A percentile compares a stretch with the other conserved stretches of the same genome.
phyloP scores from a whole-genome alignment of 2,329 filamentous ascomycete genomes.

The Kalmusia sp. region DNA sequence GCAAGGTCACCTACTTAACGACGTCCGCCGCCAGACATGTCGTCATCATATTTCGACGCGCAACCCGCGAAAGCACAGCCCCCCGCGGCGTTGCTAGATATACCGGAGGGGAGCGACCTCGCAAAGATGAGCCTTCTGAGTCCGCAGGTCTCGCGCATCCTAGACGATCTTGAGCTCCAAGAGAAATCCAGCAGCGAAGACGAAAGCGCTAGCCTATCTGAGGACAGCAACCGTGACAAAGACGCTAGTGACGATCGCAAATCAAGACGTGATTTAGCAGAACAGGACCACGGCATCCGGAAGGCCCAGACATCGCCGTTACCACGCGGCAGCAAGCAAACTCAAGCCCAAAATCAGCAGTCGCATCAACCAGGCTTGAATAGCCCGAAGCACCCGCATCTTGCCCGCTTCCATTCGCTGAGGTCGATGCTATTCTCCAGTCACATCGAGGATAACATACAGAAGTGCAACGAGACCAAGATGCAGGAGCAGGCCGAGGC shows the following conservation, averaged over 20 bases:
- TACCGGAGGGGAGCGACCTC: slow-evolving; percentile 20
- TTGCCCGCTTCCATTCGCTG: slow-evolving; percentile 43
- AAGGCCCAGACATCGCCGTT: slow-evolving; percentile 21
- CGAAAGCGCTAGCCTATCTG: slow-evolving; percentile 13
- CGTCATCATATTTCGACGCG: slow-evolving; percentile 46
- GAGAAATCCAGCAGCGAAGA: slow-evolving; percentile 35
- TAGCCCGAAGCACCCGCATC: slow-evolving; percentile 28
- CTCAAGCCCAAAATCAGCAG: slow-evolving; percentile 12
- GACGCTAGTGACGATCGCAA: slow-evolving; percentile 7
- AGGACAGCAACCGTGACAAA: slow-evolving; percentile 2
- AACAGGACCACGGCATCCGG: slow-evolving; percentile 15
- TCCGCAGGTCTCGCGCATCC: slow-evolving; percentile 37
- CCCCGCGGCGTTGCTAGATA: slow-evolving; percentile 14
- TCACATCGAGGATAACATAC: slow-evolving; percentile 38
- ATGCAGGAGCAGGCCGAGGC: slow-evolving; percentile 25
- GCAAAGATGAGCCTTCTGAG: slow-evolving; percentile 31
- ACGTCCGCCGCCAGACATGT: slow-evolving; percentile 17
- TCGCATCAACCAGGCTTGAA: slow-evolving; percentile 10
- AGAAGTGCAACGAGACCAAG: slow-evolving; percentile 25
- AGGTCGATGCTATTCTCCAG: slow-evolving; percentile 41
- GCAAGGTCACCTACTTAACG: slow-evolving; percentile 5
- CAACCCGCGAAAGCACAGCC: slow-evolving; percentile 19
- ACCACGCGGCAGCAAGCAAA: slow-evolving; percentile 10
- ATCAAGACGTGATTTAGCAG: slow-evolving; percentile 1
- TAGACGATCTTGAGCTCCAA: slow-evolving; percentile 35